Evolutionary conservation across 441 rosid species (phyloP).

Genomic region (Corymbia citriodora): DNA sequence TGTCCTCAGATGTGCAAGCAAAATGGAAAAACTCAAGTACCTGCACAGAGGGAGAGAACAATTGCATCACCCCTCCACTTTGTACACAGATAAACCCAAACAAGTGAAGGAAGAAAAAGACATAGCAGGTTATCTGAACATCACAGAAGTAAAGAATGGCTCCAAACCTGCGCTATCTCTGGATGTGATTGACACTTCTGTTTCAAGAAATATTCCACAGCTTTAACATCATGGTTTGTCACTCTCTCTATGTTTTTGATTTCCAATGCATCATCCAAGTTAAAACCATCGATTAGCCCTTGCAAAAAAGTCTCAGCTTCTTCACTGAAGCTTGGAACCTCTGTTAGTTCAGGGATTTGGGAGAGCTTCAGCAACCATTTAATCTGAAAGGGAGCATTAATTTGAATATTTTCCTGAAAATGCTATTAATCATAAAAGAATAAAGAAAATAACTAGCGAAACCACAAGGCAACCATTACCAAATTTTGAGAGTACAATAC

Average conservation of each 20-base stretch:
- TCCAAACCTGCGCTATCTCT: conserved; percentile 73
- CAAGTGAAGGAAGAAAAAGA: not conserved
- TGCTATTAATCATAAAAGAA: not conserved
- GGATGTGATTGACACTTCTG: conserved; percentile 75
- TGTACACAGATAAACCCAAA: not conserved
- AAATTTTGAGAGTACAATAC: not conserved
- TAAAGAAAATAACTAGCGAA: not conserved
- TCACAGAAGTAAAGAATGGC: not conserved
- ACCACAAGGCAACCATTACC: not conserved
- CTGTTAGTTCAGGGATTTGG: conserved; percentile 55
- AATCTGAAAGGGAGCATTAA: conserved; percentile 35
- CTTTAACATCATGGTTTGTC: conserved; percentile 96
- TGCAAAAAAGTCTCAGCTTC: conserved; percentile 60
- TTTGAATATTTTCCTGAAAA: not conserved
- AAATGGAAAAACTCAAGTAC: conserved; percentile 96
- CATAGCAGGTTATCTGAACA: not conserved
- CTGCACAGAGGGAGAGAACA: conserved; percentile 17
- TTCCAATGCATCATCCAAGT: conserved; percentile 71
- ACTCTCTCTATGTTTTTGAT: conserved; percentile 78
- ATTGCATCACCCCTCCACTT: not conserved
- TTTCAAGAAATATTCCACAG: conserved; percentile 90
- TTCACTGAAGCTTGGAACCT: conserved; percentile 75
- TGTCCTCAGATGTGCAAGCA: conserved; percentile 97
- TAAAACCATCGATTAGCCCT: conserved; percentile 61
- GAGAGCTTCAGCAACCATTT: conserved; percentile 92